Evolutionary conservation across 2,329 filamentous ascomycete species (phyloP).

Genomic region (Exophiala phaeomuriformis): DNA sequence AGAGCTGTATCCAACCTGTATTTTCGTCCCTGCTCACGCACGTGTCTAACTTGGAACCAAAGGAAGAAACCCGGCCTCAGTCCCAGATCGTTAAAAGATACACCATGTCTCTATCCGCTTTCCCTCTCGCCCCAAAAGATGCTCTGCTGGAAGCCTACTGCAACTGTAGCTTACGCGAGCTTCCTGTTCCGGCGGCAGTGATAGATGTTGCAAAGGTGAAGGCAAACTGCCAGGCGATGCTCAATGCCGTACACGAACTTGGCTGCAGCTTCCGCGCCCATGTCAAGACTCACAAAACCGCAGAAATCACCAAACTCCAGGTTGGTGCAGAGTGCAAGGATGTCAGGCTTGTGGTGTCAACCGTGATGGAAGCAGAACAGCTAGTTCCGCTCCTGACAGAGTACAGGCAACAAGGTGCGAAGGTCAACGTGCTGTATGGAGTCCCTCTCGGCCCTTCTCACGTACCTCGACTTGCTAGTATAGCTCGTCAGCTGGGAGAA

Average conservation of each 20-base stretch:
- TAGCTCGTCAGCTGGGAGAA: slow-evolving; percentile 52
- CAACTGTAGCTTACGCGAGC: slow-evolving; percentile 52
- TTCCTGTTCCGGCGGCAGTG: slow-evolving; percentile 60
- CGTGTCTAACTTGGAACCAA: too few species aligned
- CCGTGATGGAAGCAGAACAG: slow-evolving; percentile 64
- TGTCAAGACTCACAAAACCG: slow-evolving; percentile 77
- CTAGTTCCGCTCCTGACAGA: slow-evolving; percentile 55
- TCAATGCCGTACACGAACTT: slow-evolving; percentile 53
- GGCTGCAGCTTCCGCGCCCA: slow-evolving; percentile 65
- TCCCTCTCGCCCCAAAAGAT: slow-evolving; percentile 19
- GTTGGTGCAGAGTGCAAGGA: slow-evolving; percentile 52
- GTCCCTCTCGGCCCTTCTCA: slow-evolving; percentile 59
- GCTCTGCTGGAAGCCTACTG: slow-evolving; percentile 40
- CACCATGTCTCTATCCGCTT: slow-evolving; percentile 13
- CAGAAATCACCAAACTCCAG: slow-evolving; percentile 60
- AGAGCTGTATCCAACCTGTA: too few species aligned
- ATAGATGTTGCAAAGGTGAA: slow-evolving; percentile 60
- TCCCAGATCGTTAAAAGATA: not conserved
- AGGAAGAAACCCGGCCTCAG: too few species aligned
- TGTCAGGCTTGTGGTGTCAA: slow-evolving; percentile 63
- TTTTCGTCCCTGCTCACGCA: too few species aligned
- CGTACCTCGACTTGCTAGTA: slow-evolving; percentile 51
- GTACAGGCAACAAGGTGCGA: slow-evolving; percentile 47
- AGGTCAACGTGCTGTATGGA: slow-evolving; percentile 63
- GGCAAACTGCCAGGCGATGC: slow-evolving; percentile 65